Percentiles rank a stretch among this genome's conserved stretches.
Evolutionary conservation across 345 rosid species (phyloP).

Genomic region (Melaleuca quinquenervia): DNA sequence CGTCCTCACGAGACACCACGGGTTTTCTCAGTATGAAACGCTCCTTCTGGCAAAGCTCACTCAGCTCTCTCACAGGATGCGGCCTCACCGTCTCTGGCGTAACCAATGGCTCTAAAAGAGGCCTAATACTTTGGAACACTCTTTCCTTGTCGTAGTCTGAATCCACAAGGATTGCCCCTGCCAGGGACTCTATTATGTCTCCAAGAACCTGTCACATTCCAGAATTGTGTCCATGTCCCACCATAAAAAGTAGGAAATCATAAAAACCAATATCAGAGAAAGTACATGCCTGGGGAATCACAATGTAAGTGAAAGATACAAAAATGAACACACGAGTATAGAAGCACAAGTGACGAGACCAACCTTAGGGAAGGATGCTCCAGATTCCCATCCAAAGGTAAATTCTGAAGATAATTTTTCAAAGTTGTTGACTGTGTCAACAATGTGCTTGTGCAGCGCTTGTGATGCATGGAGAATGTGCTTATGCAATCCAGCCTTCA

Average conservation of each 20-base stretch:
- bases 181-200: constrained; percentile 78
- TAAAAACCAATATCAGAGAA: neutral
- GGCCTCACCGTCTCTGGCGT: constrained; percentile 53
- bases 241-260: neutral
- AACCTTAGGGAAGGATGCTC: constrained; percentile 81
- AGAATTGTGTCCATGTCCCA: neutral
- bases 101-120: constrained; percentile 62
- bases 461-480: constrained; percentile 65
- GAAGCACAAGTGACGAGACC: neutral
- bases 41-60: constrained; percentile 39
- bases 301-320: neutral
- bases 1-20: neutral
- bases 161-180: constrained; percentile 82
- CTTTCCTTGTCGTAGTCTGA: constrained; percentile 52
- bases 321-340: neutral
- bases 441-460: constrained; percentile 47
- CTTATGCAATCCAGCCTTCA: constrained; percentile 51
- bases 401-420: constrained; percentile 14
- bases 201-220: constrained; percentile 54
- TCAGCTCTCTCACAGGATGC: constrained; percentile 60
- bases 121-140: constrained; percentile 53
- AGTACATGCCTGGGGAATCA: neutral
- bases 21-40: constrained; percentile 14
- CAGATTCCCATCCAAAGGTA: constrained; percentile 78
- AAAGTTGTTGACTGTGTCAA: constrained; percentile 11